These are phyloP conservation scores for Trichoderma guizhouense DNA, from an alignment of 2,329 filamentous ascomycete species.

Conservation along the genomic window DNA sequence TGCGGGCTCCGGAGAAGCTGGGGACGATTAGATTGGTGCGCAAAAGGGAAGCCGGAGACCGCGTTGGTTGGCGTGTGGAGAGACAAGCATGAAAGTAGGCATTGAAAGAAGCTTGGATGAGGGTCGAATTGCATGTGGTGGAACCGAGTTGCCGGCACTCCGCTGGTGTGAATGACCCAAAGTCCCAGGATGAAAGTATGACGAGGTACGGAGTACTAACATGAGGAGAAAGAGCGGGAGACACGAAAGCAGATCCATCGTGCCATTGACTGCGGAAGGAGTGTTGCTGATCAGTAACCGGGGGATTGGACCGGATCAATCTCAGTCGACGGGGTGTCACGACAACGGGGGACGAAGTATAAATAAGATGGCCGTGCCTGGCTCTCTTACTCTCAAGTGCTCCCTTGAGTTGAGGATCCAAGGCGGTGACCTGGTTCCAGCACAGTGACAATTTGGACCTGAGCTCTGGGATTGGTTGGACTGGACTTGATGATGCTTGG, in stretches of 20 bases:
- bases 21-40: slow-evolving; percentile 8
- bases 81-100: slow-evolving; percentile 13
- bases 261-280: slow-evolving; percentile 16
- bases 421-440: not conserved
- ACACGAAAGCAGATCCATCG: not conserved
- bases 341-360: not conserved
- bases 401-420: not conserved
- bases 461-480: not conserved
- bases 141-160: not conserved
- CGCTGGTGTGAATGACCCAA: not conserved
- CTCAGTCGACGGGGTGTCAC: not conserved
- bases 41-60: not conserved
- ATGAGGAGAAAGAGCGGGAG: not conserved
- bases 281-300: not conserved
- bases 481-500: not conserved
- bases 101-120: slow-evolving; percentile 10
- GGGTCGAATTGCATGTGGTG: not conserved
- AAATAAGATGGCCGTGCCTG: slow-evolving; percentile 2
- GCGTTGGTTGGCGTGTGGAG: slow-evolving; percentile 3
- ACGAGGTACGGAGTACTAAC: not conserved
- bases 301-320: not conserved
- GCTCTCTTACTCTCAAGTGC: not conserved
- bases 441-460: not conserved
- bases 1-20: not conserved
- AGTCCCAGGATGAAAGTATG: not conserved